Conservation (phyloP, 352 stramenopile genomes). For the Globisporangium orthogonon region DNA sequence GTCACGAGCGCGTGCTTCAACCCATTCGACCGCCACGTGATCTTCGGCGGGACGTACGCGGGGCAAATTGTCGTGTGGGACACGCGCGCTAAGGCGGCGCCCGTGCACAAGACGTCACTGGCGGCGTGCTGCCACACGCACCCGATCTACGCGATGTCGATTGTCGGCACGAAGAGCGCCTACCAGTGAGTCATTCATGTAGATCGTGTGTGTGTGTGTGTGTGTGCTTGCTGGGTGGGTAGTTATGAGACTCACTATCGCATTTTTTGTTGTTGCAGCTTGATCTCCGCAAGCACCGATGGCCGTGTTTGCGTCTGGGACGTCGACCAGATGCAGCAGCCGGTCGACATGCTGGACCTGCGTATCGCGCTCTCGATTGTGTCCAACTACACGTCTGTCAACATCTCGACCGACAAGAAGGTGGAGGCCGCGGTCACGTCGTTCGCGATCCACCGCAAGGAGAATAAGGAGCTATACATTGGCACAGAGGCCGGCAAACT, state of each 20-base stretch:
- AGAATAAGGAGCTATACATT: conserved; percentile 81
- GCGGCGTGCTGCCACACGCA: conserved; percentile 81
- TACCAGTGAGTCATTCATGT: conserved; percentile 50
- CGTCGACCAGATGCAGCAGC: conserved; percentile 78
- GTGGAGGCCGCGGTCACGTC: conserved; percentile 82
- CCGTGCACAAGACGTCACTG: conserved; percentile 80
- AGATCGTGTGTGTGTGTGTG: not conserved
- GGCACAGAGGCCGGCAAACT: conserved; percentile 79
- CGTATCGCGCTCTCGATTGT: conserved; percentile 74
- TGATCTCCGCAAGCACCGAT: conserved; percentile 84
- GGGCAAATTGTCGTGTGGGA: conserved; percentile 87
- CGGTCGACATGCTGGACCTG: conserved; percentile 78
- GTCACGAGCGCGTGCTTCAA: conserved; percentile 85
- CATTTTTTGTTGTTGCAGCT: conserved; percentile 21
- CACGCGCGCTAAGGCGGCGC: conserved; percentile 69
- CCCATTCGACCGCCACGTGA: conserved; percentile 80
- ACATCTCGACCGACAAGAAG: conserved; percentile 68
- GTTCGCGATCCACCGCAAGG: conserved; percentile 75
- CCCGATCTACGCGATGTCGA: conserved; percentile 81
- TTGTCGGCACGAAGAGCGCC: conserved; percentile 76
- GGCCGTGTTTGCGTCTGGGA: conserved; percentile 84
- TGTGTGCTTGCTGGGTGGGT: not conserved
- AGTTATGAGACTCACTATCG: not conserved
- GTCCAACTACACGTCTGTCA: conserved; percentile 63
- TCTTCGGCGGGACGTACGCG: conserved; percentile 83